A percentile compares a stretch with the other conserved stretches of the same genome.
phyloP scores from a whole-genome alignment of 176 grass and related monocot species.

The Aegilops longissima region DNA sequence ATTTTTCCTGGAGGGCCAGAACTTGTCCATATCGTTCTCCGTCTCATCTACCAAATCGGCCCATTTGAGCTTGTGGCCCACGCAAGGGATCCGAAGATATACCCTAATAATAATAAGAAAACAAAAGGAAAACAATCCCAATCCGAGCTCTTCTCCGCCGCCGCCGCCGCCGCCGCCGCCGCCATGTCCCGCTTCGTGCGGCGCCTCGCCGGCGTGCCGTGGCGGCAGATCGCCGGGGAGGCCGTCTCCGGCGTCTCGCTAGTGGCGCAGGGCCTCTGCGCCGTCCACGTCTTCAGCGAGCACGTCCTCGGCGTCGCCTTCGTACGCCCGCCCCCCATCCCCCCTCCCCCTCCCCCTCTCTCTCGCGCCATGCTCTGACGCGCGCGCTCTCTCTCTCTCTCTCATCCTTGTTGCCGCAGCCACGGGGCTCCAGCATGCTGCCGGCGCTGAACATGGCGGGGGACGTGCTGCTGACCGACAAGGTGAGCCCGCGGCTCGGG shows the following conservation, averaged over 20 bases:
- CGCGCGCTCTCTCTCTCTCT: neutral
- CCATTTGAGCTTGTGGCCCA: no score
- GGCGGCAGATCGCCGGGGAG: slow-evolving; percentile 39
- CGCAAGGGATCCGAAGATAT: no score
- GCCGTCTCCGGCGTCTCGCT: slow-evolving; percentile 6
- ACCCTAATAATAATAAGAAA: no score
- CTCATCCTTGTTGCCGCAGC: slow-evolving; percentile 1
- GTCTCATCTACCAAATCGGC: no score
- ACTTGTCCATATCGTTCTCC: no score
- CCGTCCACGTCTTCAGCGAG: slow-evolving; percentile 40
- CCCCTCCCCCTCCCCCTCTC: no score
- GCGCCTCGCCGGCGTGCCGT: slow-evolving; percentile 47
- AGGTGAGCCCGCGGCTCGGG: slow-evolving; percentile 36
- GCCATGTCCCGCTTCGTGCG: slow-evolving; percentile 27
- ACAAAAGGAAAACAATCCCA: no score
- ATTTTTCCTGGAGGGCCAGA: no score
- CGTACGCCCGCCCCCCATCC: slow-evolving; percentile 22
- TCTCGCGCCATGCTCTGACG: neutral
- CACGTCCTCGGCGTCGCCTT: slow-evolving; percentile 33
- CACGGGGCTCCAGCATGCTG: slow-evolving; percentile 77
- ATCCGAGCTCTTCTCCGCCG: neutral
- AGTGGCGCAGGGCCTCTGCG: slow-evolving; percentile 47
- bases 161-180: slow-evolving; percentile 10
- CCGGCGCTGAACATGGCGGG: slow-evolving; percentile 71
- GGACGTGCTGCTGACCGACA: slow-evolving; percentile 65